phyloP scores from a whole-genome alignment of 2,329 filamentous ascomycete genomes.

The Metarhizium anisopliae region DNA sequence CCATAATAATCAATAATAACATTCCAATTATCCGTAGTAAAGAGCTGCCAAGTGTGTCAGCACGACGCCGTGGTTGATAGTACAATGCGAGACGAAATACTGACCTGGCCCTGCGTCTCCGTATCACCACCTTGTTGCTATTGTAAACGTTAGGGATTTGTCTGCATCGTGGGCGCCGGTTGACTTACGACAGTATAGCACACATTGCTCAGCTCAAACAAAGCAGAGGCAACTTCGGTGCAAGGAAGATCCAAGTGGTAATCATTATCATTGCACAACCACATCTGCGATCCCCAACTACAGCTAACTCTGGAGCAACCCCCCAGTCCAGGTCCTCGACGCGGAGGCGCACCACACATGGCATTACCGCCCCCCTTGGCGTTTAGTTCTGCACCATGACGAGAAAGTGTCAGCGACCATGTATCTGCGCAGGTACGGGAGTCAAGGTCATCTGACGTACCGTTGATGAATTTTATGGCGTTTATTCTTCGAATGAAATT shows the following conservation, averaged over 20 bases:
- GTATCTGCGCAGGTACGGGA: too few relatives aligned
- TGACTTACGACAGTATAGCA: not conserved
- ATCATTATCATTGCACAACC: not conserved
- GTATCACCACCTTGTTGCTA: not conserved
- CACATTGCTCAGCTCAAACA: not conserved
- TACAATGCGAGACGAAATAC: not conserved
- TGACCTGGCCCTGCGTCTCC: not conserved
- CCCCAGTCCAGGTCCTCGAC: not conserved
- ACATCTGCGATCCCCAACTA: not conserved
- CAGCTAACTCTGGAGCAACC: slow-evolving; percentile 3
- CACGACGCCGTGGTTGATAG: not conserved
- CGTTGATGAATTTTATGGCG: not conserved
- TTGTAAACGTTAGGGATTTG: not conserved
- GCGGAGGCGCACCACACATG: not conserved
- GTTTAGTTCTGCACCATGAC: not conserved
- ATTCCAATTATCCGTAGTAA: slow-evolving; percentile 1
- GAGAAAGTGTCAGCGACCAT: not conserved
- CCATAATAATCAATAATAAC: not conserved
- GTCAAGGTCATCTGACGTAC: not conserved
- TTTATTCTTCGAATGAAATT: not conserved
- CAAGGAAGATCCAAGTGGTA: not conserved
- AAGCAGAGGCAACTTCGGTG: not conserved
- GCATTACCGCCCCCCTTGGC: not conserved
- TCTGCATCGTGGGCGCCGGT: not conserved
- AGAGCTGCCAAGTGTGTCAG: not conserved